A percentile compares a stretch with the other conserved stretches of the same genome.
phyloP scores from a whole-genome alignment of 495 filamentous ascomycete genomes.

The Halenospora varia region DNA sequence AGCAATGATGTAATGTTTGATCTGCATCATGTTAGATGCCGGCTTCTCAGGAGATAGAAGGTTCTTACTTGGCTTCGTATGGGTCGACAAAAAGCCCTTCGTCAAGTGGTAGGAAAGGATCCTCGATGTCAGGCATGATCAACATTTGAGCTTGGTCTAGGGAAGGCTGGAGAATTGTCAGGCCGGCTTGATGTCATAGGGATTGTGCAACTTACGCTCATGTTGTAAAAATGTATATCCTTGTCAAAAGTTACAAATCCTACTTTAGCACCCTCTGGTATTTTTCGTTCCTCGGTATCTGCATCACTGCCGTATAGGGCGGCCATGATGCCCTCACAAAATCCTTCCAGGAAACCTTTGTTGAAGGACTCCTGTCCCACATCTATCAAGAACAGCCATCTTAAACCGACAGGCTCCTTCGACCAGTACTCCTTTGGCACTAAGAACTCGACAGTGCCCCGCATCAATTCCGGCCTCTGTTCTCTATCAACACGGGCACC shows the following conservation, averaged over 20 bases:
- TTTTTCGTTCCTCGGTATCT: conserved; percentile 37
- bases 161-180: conserved; percentile 44
- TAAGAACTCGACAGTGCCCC: conserved; percentile 91
- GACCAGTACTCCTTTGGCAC: conserved; percentile 99
- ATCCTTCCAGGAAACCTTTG: conserved; percentile 83
- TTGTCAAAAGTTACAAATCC: conserved; percentile 95
- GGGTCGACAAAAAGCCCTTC: conserved; percentile 95
- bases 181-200: neutral
- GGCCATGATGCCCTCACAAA: conserved; percentile 82
- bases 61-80: conserved; percentile 73
- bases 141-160: conserved; percentile 94
- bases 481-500: conserved; percentile 84
- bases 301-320: conserved; percentile 72
- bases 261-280: conserved; percentile 79
- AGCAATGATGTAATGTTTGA: conserved; percentile 83
- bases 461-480: conserved; percentile 83
- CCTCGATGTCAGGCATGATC: conserved; percentile 96
- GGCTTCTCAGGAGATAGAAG: neutral
- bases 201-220: conserved; percentile 56
- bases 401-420: conserved; percentile 83
- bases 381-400: conserved; percentile 90
- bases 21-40: conserved; percentile 32
- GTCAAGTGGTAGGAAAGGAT: conserved; percentile 90
- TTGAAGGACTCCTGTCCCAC: conserved; percentile 85
- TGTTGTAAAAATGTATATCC: conserved; percentile 96